These are phyloP conservation scores for Hortiboletus flavorubellus DNA, from an alignment of 768 basidiomycete species.

Conservation along the genomic window DNA sequence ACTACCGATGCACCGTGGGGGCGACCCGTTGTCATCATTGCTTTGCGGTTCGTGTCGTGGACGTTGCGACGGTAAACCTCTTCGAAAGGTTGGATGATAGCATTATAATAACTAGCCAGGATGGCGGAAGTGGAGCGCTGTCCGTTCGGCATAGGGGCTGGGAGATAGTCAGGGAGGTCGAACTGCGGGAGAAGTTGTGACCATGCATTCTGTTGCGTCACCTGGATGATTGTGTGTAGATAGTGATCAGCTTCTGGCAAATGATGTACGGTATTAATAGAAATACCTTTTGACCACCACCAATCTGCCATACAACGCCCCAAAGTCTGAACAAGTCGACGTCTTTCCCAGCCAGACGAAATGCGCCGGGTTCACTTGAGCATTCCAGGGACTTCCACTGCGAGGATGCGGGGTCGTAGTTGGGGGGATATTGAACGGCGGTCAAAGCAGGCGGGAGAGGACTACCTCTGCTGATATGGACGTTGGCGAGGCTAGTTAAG, in stretches of 20 bases:
- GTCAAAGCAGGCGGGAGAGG: conserved; percentile 77
- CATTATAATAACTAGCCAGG: conserved; percentile 58
- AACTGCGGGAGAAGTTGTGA: conserved; percentile 48
- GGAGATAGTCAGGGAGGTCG: conserved; percentile 57
- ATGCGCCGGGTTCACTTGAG: conserved; percentile 55
- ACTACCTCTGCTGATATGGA: conserved; percentile 54
- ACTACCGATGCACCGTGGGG: conserved; percentile 14
- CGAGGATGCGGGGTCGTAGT: conserved; percentile 61
- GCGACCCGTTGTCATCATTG: conserved; percentile 42
- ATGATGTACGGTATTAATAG: conserved; percentile 10
- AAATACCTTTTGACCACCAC: conserved; percentile 62
- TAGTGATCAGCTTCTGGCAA: conserved; percentile 12
- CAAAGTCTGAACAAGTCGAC: conserved; percentile 76
- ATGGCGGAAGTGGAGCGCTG: conserved; percentile 46
- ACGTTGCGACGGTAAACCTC: conserved; percentile 62
- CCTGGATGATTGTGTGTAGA: conserved; percentile 31
- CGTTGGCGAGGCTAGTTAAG: conserved; percentile 53
- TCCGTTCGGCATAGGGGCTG: conserved; percentile 44
- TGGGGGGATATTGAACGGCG: conserved; percentile 50
- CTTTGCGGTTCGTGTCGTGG: conserved; percentile 56
- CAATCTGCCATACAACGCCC: conserved; percentile 54
- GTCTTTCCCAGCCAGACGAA: conserved; percentile 71
- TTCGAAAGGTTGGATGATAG: conserved; percentile 69
- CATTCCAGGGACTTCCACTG: conserved; percentile 66
- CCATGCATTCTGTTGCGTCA: conserved; percentile 57